A percentile compares a stretch with the other conserved stretches of the same genome.
Evolutionary conservation across 371 early-diverging fungal species (phyloP).

Genomic region (Mucor irregularis): DNA sequence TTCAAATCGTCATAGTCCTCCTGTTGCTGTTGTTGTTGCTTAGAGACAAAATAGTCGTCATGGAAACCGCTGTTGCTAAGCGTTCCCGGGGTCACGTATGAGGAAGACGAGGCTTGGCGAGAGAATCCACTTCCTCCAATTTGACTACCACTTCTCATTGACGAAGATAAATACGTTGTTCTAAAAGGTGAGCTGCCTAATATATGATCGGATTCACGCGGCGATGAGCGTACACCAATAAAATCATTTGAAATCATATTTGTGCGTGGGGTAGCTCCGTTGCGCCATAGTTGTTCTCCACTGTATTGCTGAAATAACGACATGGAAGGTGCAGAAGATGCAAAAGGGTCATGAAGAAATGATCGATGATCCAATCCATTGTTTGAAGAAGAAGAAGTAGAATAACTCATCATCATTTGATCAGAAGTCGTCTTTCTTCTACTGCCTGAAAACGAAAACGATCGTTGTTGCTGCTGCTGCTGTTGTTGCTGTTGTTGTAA

Average conservation of each 20-base stretch:
- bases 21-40: constrained; percentile 9
- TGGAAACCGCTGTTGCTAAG: no score
- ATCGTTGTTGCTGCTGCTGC: not conserved
- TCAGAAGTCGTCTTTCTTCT: constrained; percentile 20
- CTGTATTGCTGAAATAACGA: constrained; percentile 16
- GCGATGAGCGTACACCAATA: constrained; percentile 24
- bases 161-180: constrained; percentile 1
- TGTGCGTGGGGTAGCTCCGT: constrained; percentile 6
- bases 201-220: constrained; percentile 20
- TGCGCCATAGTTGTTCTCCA: constrained; percentile 15
- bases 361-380: constrained; percentile 10
- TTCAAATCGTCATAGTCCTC: constrained; percentile 21
- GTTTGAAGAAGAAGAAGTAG: not conserved
- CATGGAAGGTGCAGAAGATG: constrained; percentile 24
- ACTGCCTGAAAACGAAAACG: not conserved
- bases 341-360: constrained; percentile 19
- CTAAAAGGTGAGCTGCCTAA: constrained; percentile 2
- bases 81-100: no score
- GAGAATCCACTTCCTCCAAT: no score
- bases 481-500: not conserved
- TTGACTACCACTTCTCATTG: not conserved
- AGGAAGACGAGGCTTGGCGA: no score
- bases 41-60: no score
- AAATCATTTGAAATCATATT: constrained; percentile 10
- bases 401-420: constrained; percentile 11